Base-by-base conservation (phyloP, 2,329 filamentous ascomycete species). In the Fusarium sp. region DNA sequence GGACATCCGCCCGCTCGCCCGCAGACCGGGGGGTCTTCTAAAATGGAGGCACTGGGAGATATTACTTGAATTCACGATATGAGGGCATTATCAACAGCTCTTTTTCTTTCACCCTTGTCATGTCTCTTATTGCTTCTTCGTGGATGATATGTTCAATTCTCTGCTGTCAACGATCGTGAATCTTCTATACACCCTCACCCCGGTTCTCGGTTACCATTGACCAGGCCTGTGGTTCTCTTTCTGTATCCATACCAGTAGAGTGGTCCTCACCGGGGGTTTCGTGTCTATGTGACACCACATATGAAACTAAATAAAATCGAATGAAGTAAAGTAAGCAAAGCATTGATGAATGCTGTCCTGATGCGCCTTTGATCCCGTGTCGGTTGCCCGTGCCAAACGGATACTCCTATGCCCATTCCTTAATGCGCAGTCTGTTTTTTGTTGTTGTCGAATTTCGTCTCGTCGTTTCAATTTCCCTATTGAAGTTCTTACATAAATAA, bases 281-380 rank as follows among this genome's bases (percentile, higher is more conserved):
- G 66, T 70, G 66, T 48, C 55, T 54, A 22, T 51, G 64, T 71
- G 60, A 60, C 56, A 71, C 65, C 40, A n/a, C 61, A 68, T 40
- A 41, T 54, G 56, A 52, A 52, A 49, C 53, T 20, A 35, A 50
- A 28, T 30, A 50, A n/a, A 44, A n/a, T 49, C 24, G 54, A 54
- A 53, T 44, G n/a, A 64, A 64, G 30, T 43, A 11, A 44, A 43
- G n/a, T 33, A 54, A 44, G 33, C 40, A 65, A 56, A 67, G 46
- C 65, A 65, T 68, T 62, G 56, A 66, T 58, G 62, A 57, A 63
- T 61, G 66, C 62, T 66, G 65, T 68, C 65, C 66, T 37, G 13
- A 41, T 67, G 46, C 66, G 66, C 66, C 66, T 55, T 55, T 56
- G 53, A 43, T 51, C 63, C 49, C 40, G 35, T 56, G 43, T 32